Conservation (phyloP, 768 basidiomycete genomes). For the Boletellus ananas region DNA sequence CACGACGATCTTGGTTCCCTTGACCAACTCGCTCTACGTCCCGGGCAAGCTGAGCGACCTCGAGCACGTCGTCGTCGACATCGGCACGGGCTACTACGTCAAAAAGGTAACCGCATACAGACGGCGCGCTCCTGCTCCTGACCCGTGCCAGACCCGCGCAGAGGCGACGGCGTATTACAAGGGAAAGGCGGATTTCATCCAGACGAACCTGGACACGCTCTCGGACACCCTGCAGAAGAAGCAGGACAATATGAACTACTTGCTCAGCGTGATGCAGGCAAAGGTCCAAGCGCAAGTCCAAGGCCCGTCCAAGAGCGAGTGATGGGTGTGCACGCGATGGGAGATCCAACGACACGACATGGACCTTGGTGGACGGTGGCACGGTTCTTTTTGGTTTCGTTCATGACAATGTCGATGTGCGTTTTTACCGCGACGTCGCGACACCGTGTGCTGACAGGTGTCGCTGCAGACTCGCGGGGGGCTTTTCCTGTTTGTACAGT, state of each 20-base stretch:
- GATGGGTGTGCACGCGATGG: conserved; percentile 10
- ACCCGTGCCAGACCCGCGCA: conserved; percentile 58
- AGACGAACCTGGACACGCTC: conserved; percentile 76
- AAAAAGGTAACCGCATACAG: conserved; percentile 63
- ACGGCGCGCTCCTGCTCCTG: neutral
- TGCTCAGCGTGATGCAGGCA: conserved; percentile 70
- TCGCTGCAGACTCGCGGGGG: too few species aligned
- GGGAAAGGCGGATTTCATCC: conserved; percentile 77
- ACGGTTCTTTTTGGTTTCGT: too few species aligned
- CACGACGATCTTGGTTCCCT: conserved; percentile 85
- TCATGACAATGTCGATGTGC: too few species aligned
- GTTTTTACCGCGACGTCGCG: too few species aligned
- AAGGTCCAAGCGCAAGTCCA: conserved; percentile 39
- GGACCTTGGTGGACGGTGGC: neutral
- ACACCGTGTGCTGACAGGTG: too few species aligned
- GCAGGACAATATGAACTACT: conserved; percentile 79
- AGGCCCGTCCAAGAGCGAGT: conserved; percentile 17
- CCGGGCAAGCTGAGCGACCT: conserved; percentile 83
- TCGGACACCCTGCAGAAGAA: conserved; percentile 90
- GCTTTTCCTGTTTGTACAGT: too few species aligned
- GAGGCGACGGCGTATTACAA: conserved; percentile 83
- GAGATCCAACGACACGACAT: neutral
- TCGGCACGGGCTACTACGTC: conserved; percentile 96
- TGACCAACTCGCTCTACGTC: conserved; percentile 94
- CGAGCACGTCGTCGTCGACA: conserved; percentile 88